Conservation (phyloP, 129 eudicot species). For the Escallonia rubra region DNA sequence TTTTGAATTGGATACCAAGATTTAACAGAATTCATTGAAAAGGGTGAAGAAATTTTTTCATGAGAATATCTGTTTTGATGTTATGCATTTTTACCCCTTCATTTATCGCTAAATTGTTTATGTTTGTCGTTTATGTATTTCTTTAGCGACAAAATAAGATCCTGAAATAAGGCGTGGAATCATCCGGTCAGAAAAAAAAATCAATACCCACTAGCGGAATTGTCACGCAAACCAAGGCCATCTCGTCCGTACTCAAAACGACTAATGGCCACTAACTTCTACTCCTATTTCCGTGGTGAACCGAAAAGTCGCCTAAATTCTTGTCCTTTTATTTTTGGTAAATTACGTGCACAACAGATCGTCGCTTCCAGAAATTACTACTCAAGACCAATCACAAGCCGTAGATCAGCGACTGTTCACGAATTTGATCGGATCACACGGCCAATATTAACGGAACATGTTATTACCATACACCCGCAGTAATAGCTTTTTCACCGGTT, state of each 20-base stretch:
- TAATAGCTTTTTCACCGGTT: neutral
- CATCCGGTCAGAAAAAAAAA: neutral
- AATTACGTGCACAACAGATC: no score
- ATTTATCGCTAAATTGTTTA: no score
- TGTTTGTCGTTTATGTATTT: no score
- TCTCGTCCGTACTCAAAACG: neutral
- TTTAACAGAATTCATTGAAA: no score
- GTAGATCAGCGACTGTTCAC: constrained; percentile 1
- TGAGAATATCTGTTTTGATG: no score
- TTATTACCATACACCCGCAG: constrained; percentile 9
- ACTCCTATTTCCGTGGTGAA: neutral
- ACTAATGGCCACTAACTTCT: neutral
- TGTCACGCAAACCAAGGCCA: constrained; percentile 1
- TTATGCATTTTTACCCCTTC: no score
- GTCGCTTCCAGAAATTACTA: neutral
- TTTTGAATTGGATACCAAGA: no score
- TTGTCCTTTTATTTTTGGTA: no score
- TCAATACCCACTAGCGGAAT: neutral
- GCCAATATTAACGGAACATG: neutral
- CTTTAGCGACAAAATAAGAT: no score
- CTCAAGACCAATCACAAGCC: neutral
- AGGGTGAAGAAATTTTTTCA: no score
- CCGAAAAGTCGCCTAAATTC: no score
- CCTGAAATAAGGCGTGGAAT: no score
- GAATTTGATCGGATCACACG: neutral